phyloP scores from a whole-genome alignment of 2,329 filamentous ascomycete genomes.

The Microdochium bolleyi region DNA sequence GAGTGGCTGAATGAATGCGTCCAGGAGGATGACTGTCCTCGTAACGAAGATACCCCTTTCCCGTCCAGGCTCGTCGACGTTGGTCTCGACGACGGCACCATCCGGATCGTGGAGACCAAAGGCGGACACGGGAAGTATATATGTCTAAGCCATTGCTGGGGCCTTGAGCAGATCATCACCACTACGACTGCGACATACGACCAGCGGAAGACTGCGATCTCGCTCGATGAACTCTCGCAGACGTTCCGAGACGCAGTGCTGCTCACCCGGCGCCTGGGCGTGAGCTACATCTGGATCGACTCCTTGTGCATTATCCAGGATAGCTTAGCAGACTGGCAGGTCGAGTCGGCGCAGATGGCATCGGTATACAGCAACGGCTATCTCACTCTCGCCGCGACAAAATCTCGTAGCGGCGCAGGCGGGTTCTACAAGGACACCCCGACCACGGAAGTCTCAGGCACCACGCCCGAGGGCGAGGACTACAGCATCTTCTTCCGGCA shows the following conservation, averaged over 20 bases:
- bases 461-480: slow-evolving; percentile 1
- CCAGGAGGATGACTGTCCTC: neutral
- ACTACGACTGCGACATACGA: slow-evolving; percentile 3
- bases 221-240: slow-evolving; percentile 4
- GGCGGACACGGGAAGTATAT: slow-evolving; percentile 3
- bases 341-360: slow-evolving; percentile 10
- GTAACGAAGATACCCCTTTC: neutral
- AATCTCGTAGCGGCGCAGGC: slow-evolving; percentile 2
- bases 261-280: slow-evolving; percentile 3
- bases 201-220: slow-evolving; percentile 2
- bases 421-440: slow-evolving; percentile 1
- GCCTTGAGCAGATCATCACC: slow-evolving; percentile 5
- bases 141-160: slow-evolving; percentile 9
- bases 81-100: neutral
- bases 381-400: slow-evolving; percentile 6
- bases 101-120: slow-evolving; percentile 2
- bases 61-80: slow-evolving; percentile 2
- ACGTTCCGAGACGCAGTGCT: slow-evolving; percentile 6
- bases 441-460: neutral
- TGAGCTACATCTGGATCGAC: slow-evolving; percentile 7
- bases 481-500: slow-evolving; percentile 2
- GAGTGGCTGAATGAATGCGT: neutral
- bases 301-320: slow-evolving; percentile 9
- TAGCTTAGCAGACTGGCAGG: slow-evolving; percentile 4
- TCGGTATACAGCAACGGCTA: slow-evolving; percentile 8